These are phyloP conservation scores for Tolypocladium tropicale DNA, from an alignment of 2,329 filamentous ascomycete genomes.

Conservation along the genomic window DNA sequence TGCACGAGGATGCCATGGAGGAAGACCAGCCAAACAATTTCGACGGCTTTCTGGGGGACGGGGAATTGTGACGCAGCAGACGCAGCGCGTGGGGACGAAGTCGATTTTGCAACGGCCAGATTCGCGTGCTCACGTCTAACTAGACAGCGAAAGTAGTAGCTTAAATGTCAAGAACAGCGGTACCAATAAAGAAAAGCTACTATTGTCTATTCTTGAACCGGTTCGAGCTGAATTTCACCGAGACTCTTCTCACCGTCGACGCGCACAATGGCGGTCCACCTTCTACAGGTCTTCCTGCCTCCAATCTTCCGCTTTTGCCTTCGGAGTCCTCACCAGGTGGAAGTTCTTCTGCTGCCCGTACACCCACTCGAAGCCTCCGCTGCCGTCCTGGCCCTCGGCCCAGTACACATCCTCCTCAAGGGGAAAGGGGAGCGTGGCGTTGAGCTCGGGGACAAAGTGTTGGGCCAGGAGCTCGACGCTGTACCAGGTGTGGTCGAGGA, in stretches of 20 bases:
- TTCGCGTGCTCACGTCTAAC: not conserved
- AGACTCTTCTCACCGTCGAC: not conserved
- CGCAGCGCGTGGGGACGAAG: too few relatives aligned
- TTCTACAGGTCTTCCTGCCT: not conserved
- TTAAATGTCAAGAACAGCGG: not conserved
- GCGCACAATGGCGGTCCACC: accelerated
- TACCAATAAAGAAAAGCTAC: not conserved
- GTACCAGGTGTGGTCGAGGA: not conserved
- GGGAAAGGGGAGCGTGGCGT: conserved; percentile 27
- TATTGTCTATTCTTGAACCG: not conserved
- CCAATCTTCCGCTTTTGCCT: not conserved
- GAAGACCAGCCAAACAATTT: too few relatives aligned
- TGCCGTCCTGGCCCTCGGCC: conserved; percentile 10
- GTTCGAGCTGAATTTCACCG: too few relatives aligned
- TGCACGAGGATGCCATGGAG: too few relatives aligned
- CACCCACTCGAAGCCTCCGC: conserved; percentile 35
- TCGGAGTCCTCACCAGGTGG: conserved; percentile 19
- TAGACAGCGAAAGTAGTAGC: not conserved
- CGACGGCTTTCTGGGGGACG: too few relatives aligned
- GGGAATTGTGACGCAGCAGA: too few relatives aligned
- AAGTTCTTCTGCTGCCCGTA: conserved; percentile 26
- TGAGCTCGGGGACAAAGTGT: not conserved
- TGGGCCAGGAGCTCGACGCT: not conserved
- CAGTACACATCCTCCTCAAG: conserved; percentile 41
- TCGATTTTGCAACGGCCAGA: not conserved